Conservation (phyloP, 495 filamentous ascomycete species). For the Penicillium waksmanii region DNA sequence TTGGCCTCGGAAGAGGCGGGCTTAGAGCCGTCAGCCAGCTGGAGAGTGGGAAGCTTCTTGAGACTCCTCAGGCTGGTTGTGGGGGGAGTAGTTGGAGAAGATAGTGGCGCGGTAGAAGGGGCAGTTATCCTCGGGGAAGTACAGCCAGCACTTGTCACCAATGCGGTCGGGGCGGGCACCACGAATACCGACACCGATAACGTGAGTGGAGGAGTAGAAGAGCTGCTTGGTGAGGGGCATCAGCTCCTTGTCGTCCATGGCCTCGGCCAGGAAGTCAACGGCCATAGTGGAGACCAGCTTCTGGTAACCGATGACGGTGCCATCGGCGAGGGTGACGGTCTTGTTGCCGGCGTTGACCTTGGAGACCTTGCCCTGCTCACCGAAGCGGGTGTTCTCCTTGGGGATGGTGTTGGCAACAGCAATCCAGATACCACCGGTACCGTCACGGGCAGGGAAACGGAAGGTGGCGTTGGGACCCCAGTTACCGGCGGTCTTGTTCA, state of each 20-base stretch:
- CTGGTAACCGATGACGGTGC: slow-evolving; percentile 87
- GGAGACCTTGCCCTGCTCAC: slow-evolving; percentile 78
- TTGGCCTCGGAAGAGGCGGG: slow-evolving; percentile 67
- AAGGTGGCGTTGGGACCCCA: slow-evolving; percentile 99
- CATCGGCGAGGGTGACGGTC: slow-evolving; percentile 79
- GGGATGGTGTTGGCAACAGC: slow-evolving; percentile 93
- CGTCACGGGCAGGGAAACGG: slow-evolving; percentile 94
- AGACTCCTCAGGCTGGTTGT: slow-evolving; percentile 87
- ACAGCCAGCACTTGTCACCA: slow-evolving; percentile 99
- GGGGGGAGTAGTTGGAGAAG: slow-evolving; percentile 99
- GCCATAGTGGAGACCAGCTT: slow-evolving; percentile 97
- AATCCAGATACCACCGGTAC: slow-evolving; percentile 99
- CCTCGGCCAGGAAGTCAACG: slow-evolving; percentile 85
- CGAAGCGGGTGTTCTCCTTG: slow-evolving; percentile 87
- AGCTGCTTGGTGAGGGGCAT: slow-evolving; percentile 84
- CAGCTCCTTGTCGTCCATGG: slow-evolving; percentile 85
- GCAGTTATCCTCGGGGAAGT: slow-evolving; percentile 99
- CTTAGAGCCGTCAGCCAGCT: slow-evolving; percentile 83
- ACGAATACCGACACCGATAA: slow-evolving; percentile 94
- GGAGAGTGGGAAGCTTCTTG: slow-evolving; percentile 85
- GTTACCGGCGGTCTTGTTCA: slow-evolving; percentile 94
- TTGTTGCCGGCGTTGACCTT: slow-evolving; percentile 86
- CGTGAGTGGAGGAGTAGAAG: slow-evolving; percentile 96
- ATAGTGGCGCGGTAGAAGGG: slow-evolving; percentile 99
- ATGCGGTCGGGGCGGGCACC: slow-evolving; percentile 93